These are phyloP conservation scores for Aphelidium insulamus DNA, from an alignment of 371 early-diverging fungal genomes.

Conservation along the genomic window DNA sequence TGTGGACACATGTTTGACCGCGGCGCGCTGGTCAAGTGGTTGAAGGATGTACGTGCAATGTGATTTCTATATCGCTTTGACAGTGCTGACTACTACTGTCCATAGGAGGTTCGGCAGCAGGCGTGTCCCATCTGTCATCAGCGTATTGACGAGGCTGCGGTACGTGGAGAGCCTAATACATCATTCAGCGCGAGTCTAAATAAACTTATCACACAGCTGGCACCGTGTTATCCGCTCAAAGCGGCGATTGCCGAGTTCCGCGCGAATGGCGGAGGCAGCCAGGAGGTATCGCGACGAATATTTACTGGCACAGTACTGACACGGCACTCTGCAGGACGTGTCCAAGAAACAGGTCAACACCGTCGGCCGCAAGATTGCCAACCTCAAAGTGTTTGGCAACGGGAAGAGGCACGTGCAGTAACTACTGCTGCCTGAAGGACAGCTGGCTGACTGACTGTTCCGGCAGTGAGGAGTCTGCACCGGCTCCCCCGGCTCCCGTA, in stretches of 20 bases:
- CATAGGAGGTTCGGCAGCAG: not conserved
- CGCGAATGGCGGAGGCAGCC: too few relatives aligned
- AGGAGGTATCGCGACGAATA: too few relatives aligned
- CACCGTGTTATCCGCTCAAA: slow-evolving; percentile 3
- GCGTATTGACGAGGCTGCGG: slow-evolving; percentile 1
- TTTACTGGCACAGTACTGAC: too few relatives aligned
- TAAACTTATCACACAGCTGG: not conserved
- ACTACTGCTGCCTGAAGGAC: too few relatives aligned
- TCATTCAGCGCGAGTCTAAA: not conserved
- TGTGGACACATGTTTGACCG: slow-evolving; percentile 17
- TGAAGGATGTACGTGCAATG: slow-evolving; percentile 1
- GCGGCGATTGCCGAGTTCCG: slow-evolving; percentile 3
- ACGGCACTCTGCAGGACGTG: too few relatives aligned
- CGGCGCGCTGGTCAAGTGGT: slow-evolving; percentile 5
- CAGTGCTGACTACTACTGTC: not conserved
- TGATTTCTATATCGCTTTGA: not conserved
- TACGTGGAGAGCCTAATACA: not conserved
- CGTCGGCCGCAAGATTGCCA: too few relatives aligned
- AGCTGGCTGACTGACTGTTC: too few relatives aligned
- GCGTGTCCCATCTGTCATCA: slow-evolving; percentile 1
- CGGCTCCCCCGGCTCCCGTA: too few relatives aligned
- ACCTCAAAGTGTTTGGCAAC: too few relatives aligned
- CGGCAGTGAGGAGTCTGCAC: too few relatives aligned
- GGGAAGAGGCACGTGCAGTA: too few relatives aligned
- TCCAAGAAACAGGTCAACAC: too few relatives aligned